Conservation (phyloP, 176 grass and related monocot genomes). For the Oryza meyeriana region DNA sequence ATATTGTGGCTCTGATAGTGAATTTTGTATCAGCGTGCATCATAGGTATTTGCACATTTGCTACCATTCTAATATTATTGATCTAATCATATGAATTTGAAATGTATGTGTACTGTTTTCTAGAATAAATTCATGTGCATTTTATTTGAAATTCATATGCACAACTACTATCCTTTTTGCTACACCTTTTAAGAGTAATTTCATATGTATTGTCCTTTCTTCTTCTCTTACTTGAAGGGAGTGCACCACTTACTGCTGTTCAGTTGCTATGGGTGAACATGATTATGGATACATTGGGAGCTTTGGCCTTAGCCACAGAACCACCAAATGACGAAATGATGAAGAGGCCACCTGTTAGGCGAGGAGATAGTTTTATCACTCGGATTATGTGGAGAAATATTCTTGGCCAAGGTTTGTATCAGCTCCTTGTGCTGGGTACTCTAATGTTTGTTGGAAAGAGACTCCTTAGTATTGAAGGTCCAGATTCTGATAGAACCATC, state of each 20-base stretch:
- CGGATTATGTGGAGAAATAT: conserved; percentile 94
- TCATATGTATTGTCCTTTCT: not conserved
- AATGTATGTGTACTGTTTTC: not conserved
- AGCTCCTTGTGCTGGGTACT: conserved; percentile 64
- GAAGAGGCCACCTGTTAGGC: conserved; percentile 55
- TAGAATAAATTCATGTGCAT: not conserved
- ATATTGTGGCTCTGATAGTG: conserved; percentile 65
- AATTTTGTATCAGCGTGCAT: conserved; percentile 66
- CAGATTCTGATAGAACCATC: conserved; percentile 54
- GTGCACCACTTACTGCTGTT: conserved; percentile 85
- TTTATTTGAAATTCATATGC: not conserved
- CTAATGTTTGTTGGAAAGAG: conserved; percentile 73
- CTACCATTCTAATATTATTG: not conserved
- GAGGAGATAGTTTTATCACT: conserved; percentile 67
- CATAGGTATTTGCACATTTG: conserved; percentile 32
- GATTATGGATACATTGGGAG: conserved; percentile 97
- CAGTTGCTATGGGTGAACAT: conserved; percentile 98
- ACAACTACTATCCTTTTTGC: not conserved
- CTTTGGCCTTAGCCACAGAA: conserved; percentile 87
- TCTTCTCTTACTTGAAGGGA: conserved; percentile 40
- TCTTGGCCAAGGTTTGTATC: conserved; percentile 80
- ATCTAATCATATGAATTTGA: not conserved
- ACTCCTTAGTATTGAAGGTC: conserved; percentile 51
- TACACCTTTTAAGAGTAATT: not conserved
- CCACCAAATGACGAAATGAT: conserved; percentile 78